Evolutionary conservation across 2,329 filamentous ascomycete genomes (phyloP), one percentile per base, ranked within the genome.

Genomic region (Piedraia hortae): DNA sequence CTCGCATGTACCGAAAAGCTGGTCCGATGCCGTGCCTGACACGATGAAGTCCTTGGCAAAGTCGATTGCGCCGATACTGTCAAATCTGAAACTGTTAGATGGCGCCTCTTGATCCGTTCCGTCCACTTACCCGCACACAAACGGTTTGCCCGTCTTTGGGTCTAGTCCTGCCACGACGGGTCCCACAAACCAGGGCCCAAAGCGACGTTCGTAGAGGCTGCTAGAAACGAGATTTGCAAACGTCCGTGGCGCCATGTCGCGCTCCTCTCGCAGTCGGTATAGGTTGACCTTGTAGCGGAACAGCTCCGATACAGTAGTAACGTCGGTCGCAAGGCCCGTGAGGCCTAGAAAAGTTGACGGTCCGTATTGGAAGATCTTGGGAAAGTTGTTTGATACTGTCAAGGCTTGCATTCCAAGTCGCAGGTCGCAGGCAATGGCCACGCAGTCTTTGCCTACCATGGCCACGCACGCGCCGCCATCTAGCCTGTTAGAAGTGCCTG

Each of bases 251-350:
- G 74, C 70, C 50, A 97, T 93, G 56, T 78, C 62, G 44, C 85
- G 78, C 60, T 97, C 85, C 59, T 97, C 85, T 42, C 85, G 75
- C 42, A 97, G 65, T 34, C 85, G 74, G 63, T 97, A 97, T 74
- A 97, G 88, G 63, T 97, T 97, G 49, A 89, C 77, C 62, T 97
- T 97, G 67, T 90, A 93, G 44, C 85, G 78, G 63, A 97, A 89
- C 35, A 93, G 70, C 53, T 97, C 82, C 39, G 70, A 73, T 36
- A 97, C 82, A 36, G 82, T 93, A 33, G 63, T 64, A 33, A 97
- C 78, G 47, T 97, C 85, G 37, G 85, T 97, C 29, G 85, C 85
- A 22, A 97, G 73, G 25, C 85, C 85, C 4, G 85, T 93, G 29
- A 97, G 67, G 25, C 85, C 85, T 16, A 97, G 72, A 52, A 88